Conservation (phyloP, 805 yeast genomes). For the Priceomyces castillae region DNA sequence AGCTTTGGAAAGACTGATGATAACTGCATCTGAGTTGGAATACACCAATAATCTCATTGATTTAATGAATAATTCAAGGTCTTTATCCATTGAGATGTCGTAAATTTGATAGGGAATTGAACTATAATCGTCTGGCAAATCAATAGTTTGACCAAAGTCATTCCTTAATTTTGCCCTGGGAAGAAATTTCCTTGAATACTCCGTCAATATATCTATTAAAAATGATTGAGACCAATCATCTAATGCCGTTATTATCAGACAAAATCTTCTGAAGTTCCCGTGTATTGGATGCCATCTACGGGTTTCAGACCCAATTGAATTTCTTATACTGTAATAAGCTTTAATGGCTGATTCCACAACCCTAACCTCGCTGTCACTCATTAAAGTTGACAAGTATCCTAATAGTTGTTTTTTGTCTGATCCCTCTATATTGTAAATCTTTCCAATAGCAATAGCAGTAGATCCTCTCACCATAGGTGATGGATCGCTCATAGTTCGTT, state of each 20-base stretch:
- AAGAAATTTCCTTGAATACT: slow-evolving; percentile 62
- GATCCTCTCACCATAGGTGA: slow-evolving; percentile 78
- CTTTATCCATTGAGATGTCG: slow-evolving; percentile 50
- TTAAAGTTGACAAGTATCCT: slow-evolving; percentile 46
- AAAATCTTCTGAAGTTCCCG: slow-evolving; percentile 59
- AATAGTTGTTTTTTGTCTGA: slow-evolving; percentile 49
- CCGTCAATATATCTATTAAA: slow-evolving; percentile 59
- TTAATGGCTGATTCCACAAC: slow-evolving; percentile 73
- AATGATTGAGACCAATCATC: slow-evolving; percentile 72
- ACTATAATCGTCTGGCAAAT: slow-evolving; percentile 42
- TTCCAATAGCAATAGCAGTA: slow-evolving; percentile 71
- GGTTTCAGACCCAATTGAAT: slow-evolving; percentile 35
- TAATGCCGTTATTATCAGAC: slow-evolving; percentile 46
- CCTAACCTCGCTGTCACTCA: slow-evolving; percentile 61
- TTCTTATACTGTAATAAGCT: slow-evolving; percentile 47
- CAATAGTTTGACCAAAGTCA: slow-evolving; percentile 31
- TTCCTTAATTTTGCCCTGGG: slow-evolving; percentile 47
- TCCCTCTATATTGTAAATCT: slow-evolving; percentile 42
- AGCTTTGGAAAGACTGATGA: slow-evolving; percentile 59
- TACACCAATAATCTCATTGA: slow-evolving; percentile 46
- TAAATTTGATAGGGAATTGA: slow-evolving; percentile 17
- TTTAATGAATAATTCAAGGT: slow-evolving; percentile 53
- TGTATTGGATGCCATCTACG: slow-evolving; percentile 63
- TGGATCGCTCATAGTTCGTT: slow-evolving; percentile 64
- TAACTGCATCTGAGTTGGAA: slow-evolving; percentile 56